Evolutionary conservation across 2,329 filamentous ascomycete genomes (phyloP).

Genomic region (Gyromitra esculenta): DNA sequence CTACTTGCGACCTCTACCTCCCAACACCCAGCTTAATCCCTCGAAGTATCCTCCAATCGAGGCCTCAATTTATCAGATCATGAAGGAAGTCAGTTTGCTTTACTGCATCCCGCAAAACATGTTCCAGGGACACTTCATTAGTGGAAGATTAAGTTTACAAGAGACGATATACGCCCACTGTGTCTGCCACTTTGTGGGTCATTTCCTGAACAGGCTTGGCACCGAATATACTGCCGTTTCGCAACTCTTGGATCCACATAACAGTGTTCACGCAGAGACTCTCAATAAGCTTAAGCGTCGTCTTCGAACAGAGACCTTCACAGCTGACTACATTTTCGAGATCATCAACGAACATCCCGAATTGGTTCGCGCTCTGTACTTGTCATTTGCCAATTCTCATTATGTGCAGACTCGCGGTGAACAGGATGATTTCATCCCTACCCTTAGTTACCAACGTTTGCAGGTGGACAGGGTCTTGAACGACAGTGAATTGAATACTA

Average conservation of each 20-base stretch:
- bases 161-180: slow-evolving; percentile 98
- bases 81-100: slow-evolving; percentile 94
- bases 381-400: slow-evolving; percentile 90
- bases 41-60: slow-evolving; percentile 77
- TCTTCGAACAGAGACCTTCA: slow-evolving; percentile 95
- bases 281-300: slow-evolving; percentile 95
- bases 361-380: slow-evolving; percentile 85
- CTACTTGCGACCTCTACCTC: slow-evolving; percentile 79
- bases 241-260: slow-evolving; percentile 79
- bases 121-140: slow-evolving; percentile 88
- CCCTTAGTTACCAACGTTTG: slow-evolving; percentile 73
- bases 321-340: slow-evolving; percentile 95
- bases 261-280: slow-evolving; percentile 85
- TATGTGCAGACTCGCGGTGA: slow-evolving; percentile 74
- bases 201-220: slow-evolving; percentile 94
- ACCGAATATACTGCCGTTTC: slow-evolving; percentile 90
- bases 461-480: slow-evolving; percentile 78
- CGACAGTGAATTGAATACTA: slow-evolving; percentile 76
- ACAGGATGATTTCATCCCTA: slow-evolving; percentile 75
- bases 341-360: slow-evolving; percentile 92
- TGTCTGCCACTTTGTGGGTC: slow-evolving; percentile 96
- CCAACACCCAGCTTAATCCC: slow-evolving; percentile 66
- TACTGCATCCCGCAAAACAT: slow-evolving; percentile 99
- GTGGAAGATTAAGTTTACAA: slow-evolving; percentile 86
- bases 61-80: slow-evolving; percentile 96